phyloP scores from a whole-genome alignment of 2,329 filamentous ascomycete species.

The Davidsoniella virescens region DNA sequence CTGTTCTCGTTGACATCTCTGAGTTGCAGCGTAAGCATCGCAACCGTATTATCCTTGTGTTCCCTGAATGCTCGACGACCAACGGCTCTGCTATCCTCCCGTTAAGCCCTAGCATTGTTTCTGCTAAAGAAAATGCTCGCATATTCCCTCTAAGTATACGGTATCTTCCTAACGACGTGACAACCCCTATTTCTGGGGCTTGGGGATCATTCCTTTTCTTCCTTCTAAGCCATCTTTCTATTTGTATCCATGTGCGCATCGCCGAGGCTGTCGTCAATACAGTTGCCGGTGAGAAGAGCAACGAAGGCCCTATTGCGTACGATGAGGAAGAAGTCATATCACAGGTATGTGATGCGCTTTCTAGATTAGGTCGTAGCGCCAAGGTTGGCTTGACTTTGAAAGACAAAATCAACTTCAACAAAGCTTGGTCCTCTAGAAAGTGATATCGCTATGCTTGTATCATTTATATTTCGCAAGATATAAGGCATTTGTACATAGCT shows the following conservation, averaged over 20 bases:
- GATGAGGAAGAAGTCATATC: conserved; percentile 61
- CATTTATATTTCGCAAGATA: not conserved
- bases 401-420: conserved; percentile 72
- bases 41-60: conserved; percentile 63
- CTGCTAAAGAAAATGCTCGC: conserved; percentile 47
- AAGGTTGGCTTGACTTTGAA: conserved; percentile 67
- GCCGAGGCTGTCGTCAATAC: conserved; percentile 54
- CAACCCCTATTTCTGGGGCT: conserved; percentile 67
- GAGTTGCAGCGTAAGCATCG: conserved; percentile 53
- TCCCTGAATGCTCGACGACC: conserved; percentile 87
- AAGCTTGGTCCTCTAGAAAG: conserved; percentile 39
- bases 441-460: conserved; percentile 3
- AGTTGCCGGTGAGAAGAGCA: conserved; percentile 21
- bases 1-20: conserved; percentile 42
- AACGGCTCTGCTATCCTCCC: conserved; percentile 84
- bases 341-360: conserved; percentile 66
- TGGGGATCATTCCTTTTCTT: conserved; percentile 70
- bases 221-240: conserved; percentile 67
- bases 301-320: conserved; percentile 20
- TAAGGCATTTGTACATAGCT: not conserved
- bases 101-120: conserved; percentile 60
- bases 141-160: conserved; percentile 85
- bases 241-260: conserved; percentile 80
- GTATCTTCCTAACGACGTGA: conserved; percentile 78
- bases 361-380: conserved; percentile 76